Conservation (phyloP, 2,329 filamentous ascomycete species). For the Colletotrichum tanaceti region DNA sequence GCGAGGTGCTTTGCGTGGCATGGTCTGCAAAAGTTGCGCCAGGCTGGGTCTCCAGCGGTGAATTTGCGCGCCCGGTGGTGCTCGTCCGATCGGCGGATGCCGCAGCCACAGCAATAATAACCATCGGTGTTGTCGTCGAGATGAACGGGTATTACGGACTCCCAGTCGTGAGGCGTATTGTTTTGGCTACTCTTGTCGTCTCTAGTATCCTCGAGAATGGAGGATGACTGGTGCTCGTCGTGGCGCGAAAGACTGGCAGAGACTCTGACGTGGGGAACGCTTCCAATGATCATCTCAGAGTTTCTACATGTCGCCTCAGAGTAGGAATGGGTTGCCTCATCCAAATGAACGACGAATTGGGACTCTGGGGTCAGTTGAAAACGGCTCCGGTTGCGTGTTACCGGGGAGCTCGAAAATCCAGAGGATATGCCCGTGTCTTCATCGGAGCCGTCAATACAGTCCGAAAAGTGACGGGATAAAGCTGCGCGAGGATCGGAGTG, state of each 20-base stretch:
- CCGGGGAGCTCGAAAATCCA: background rate
- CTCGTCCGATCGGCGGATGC: constrained; percentile 38
- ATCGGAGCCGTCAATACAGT: background rate
- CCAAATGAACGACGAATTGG: background rate
- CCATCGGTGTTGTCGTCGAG: constrained; percentile 37
- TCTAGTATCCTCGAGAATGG: background rate
- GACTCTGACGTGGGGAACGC: background rate
- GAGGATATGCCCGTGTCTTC: background rate
- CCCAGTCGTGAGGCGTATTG: constrained; percentile 14
- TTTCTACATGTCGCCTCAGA: background rate
- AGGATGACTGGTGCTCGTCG: background rate
- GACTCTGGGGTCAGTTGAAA: constrained; percentile 4
- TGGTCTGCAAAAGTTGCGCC: constrained; percentile 39
- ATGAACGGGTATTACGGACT: constrained; percentile 32
- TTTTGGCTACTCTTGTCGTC: background rate
- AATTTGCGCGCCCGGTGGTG: constrained; percentile 35
- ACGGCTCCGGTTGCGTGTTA: background rate
- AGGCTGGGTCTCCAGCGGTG: constrained; percentile 24
- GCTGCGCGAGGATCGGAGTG: background rate
- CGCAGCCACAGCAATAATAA: constrained; percentile 40
- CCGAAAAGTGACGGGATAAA: background rate
- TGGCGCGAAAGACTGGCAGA: background rate
- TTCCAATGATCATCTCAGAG: background rate
- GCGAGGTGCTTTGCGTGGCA: constrained; percentile 34
- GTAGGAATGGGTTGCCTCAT: background rate